Conservation (phyloP, 495 filamentous ascomycete species). For the Schizothecium vesticola region DNA sequence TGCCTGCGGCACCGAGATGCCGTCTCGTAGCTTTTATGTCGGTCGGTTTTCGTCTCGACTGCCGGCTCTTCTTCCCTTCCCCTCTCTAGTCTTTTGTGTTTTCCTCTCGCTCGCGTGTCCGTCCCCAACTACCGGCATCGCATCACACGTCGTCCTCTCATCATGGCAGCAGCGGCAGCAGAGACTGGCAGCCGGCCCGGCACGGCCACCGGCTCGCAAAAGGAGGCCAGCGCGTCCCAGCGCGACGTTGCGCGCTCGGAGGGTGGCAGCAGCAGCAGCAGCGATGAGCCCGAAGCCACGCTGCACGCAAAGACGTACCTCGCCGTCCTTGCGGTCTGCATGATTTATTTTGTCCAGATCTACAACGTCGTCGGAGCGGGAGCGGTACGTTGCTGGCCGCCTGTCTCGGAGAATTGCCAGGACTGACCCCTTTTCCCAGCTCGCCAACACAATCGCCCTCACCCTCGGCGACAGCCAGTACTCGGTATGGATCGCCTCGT, state of each 20-base stretch:
- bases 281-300: slow-evolving; percentile 19
- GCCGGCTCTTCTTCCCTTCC: background rate
- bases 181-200: background rate
- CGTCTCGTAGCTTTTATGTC: background rate
- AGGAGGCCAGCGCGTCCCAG: background rate
- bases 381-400: slow-evolving; percentile 20
- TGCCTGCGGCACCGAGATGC: background rate
- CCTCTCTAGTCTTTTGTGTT: background rate
- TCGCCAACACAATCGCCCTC: slow-evolving; percentile 24
- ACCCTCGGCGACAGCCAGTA: slow-evolving; percentile 16
- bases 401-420: background rate
- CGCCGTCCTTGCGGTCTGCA: slow-evolving; percentile 26
- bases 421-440: slow-evolving; percentile 1
- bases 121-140: background rate
- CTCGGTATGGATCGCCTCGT: slow-evolving; percentile 24
- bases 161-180: background rate
- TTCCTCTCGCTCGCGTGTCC: background rate
- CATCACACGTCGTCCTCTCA: background rate
- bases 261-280: background rate
- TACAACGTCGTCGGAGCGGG: slow-evolving; percentile 29
- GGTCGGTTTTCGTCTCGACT: background rate
- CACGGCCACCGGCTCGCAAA: slow-evolving; percentile 5
- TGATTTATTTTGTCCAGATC: slow-evolving; percentile 32
- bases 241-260: background rate
- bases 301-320: slow-evolving; percentile 32